These are phyloP conservation scores for Apostasia shenzhenica DNA, from an alignment of 106 monocot genomes.

Conservation along the genomic window DNA sequence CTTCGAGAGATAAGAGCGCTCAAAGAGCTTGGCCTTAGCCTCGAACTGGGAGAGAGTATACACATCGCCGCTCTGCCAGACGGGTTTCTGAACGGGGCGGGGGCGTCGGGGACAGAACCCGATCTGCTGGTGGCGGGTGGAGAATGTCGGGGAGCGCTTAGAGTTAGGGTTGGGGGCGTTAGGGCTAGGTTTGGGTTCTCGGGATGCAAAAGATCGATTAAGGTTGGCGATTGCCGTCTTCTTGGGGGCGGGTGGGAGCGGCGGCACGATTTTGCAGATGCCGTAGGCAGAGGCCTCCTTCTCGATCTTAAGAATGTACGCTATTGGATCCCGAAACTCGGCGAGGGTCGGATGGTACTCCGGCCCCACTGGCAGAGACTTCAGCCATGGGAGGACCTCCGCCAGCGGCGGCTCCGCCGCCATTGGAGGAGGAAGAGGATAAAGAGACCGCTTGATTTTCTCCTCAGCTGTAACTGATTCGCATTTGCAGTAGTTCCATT, in stretches of 20 bases:
- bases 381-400: constrained; percentile 56
- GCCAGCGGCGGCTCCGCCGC: constrained; percentile 5
- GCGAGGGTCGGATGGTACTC: constrained; percentile 69
- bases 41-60: constrained; percentile 81
- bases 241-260: constrained; percentile 51
- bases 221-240: constrained; percentile 53
- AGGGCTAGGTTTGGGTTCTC: constrained; percentile 7
- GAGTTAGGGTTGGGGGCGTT: background rate
- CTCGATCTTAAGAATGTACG: constrained; percentile 84
- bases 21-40: constrained; percentile 57
- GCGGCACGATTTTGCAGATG: constrained; percentile 91
- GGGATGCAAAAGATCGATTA: constrained; percentile 55
- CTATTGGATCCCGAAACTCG: constrained; percentile 83
- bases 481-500: background rate
- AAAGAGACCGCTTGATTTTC: too few relatives aligned
- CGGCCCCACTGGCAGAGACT: constrained; percentile 64
- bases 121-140: constrained; percentile 78
- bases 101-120: constrained; percentile 62
- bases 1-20: constrained; percentile 29
- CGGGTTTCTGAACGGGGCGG: constrained; percentile 59
- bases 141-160: constrained; percentile 40
- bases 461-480: background rate
- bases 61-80: constrained; percentile 68
- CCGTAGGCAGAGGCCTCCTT: constrained; percentile 60
- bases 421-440: background rate